Evolutionary conservation across 768 basidiomycete species (phyloP), one percentile per base, ranked within the genome.

Genomic region (Porpolomopsis calyptriformis): DNA sequence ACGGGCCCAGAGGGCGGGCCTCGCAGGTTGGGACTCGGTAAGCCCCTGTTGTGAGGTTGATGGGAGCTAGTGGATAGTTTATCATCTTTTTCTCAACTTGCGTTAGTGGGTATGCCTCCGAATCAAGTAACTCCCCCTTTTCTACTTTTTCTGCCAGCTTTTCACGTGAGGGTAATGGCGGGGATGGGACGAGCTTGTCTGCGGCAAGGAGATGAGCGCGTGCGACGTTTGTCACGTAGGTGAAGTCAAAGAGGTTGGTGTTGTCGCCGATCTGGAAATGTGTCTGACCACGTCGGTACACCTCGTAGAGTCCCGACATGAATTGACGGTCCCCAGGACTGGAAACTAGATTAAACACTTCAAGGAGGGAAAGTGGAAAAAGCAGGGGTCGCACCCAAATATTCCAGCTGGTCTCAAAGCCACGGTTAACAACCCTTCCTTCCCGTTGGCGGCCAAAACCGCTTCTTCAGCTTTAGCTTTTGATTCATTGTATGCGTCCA

Each of bases 191-290:
- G 35, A 99, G 78, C 58, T 80, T 86, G 70, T 97, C 93, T 18
- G 87, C 84, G 9, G 96, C 96, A 43, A 98, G 77, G 11, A 99
- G 68, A 60, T 99, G 96, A 3, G 92, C 93, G 55, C 85, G 77
- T 1, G 92, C 94, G 50, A 94, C 82, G 61, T 99, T 99, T 45
- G 81, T 90, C 55, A 98, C 90, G 58, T 97, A 97, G 4, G 93
- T 96, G 78, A 85, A 92, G 64, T 98, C 96, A 57, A 88, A 91
- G 3, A 98, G 65, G 60, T 98, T 98, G 52, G 75, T 80, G 65
- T 97, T 96, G 65, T 85, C 72, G 29, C 96, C 96, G 52, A 99
- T 80, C 63, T 97, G 93, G 71, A 89, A 86, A 53, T 87, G 81
- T 0, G 90, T 91, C 61, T 96, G 85, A 14, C 80, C 78, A 36